phyloP scores from a whole-genome alignment of 2,329 filamentous ascomycete species.

The Amphichorda felina region DNA sequence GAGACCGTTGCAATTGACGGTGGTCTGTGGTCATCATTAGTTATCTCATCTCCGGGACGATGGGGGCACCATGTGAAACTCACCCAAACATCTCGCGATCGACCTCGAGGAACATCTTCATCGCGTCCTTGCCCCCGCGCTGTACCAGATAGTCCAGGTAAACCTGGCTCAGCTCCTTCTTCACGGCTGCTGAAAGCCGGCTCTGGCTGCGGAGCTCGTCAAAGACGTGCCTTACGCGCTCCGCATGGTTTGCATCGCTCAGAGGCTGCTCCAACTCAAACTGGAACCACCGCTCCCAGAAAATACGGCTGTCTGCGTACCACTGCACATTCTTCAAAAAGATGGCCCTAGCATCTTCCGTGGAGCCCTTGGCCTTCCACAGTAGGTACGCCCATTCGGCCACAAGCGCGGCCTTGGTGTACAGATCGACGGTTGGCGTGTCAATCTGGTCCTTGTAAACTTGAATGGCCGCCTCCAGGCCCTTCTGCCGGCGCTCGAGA shows the following conservation, averaged over 20 bases:
- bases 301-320: conserved; percentile 74
- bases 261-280: conserved; percentile 77
- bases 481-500: conserved; percentile 69
- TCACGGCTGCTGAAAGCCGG: conserved; percentile 50
- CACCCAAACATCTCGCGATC: conserved; percentile 83
- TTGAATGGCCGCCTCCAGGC: conserved; percentile 73
- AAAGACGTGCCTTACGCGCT: conserved; percentile 71
- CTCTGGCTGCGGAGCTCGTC: conserved; percentile 64
- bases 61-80: conserved; percentile 17
- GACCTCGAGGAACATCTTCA: conserved; percentile 73
- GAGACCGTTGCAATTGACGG: conserved; percentile 29
- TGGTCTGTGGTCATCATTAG: conserved; percentile 22
- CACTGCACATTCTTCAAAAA: conserved; percentile 74
- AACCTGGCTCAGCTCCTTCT: conserved; percentile 62
- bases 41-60: too few species aligned
- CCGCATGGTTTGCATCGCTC: conserved; percentile 51
- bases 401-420: conserved; percentile 76
- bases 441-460: conserved; percentile 76
- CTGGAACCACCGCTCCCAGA: conserved; percentile 81
- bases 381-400: conserved; percentile 79
- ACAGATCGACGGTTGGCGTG: conserved; percentile 56
- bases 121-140: conserved; percentile 68
- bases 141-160: conserved; percentile 83
- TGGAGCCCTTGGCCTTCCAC: conserved; percentile 76
- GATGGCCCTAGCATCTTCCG: conserved; percentile 70